These are phyloP conservation scores for Pseudopithomyces maydicus DNA, from an alignment of 2,329 filamentous ascomycete species.

Conservation along the genomic window DNA sequence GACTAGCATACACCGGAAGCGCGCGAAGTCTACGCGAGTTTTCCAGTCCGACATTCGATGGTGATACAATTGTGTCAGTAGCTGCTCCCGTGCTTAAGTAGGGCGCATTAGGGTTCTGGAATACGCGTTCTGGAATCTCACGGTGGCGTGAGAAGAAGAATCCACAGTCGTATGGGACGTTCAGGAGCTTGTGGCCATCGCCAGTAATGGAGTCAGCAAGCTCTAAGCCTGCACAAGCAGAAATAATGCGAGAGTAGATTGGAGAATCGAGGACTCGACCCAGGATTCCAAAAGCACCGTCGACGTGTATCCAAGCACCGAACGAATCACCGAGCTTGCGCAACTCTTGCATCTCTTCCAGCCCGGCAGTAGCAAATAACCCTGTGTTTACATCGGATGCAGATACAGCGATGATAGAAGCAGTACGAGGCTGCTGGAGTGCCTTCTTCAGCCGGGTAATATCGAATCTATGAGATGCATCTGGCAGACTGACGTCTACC, in stretches of 20 bases:
- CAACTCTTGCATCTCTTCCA: slow-evolving; percentile 65
- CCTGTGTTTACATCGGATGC: slow-evolving; percentile 92
- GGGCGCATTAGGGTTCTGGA: slow-evolving; percentile 82
- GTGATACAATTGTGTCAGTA: slow-evolving; percentile 67
- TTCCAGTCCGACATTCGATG: slow-evolving; percentile 84
- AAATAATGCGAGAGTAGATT: slow-evolving; percentile 61
- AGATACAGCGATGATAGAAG: slow-evolving; percentile 80
- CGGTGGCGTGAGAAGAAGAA: slow-evolving; percentile 80
- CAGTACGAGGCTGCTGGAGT: slow-evolving; percentile 60
- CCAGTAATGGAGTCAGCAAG: slow-evolving; percentile 86
- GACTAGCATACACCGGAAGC: slow-evolving; percentile 82
- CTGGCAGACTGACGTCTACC: slow-evolving; percentile 60
- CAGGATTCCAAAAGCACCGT: slow-evolving; percentile 89
- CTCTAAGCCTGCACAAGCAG: slow-evolving; percentile 68
- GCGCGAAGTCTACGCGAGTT: slow-evolving; percentile 92
- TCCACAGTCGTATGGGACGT: slow-evolving; percentile 92
- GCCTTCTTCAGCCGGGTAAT: slow-evolving; percentile 66
- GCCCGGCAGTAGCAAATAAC: slow-evolving; percentile 68
- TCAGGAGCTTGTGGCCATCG: slow-evolving; percentile 90
- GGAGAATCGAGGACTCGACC: slow-evolving; percentile 66
- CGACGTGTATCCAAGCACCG: slow-evolving; percentile 85
- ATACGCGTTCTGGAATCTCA: slow-evolving; percentile 65
- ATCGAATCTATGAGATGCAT: slow-evolving; percentile 72
- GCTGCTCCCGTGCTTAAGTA: slow-evolving; percentile 65
- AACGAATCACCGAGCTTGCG: slow-evolving; percentile 73